Evolutionary conservation across 148 eudicot genomes (phyloP), one percentile per base, ranked within the genome.

Genomic region (Heliosperma pusillum): DNA sequence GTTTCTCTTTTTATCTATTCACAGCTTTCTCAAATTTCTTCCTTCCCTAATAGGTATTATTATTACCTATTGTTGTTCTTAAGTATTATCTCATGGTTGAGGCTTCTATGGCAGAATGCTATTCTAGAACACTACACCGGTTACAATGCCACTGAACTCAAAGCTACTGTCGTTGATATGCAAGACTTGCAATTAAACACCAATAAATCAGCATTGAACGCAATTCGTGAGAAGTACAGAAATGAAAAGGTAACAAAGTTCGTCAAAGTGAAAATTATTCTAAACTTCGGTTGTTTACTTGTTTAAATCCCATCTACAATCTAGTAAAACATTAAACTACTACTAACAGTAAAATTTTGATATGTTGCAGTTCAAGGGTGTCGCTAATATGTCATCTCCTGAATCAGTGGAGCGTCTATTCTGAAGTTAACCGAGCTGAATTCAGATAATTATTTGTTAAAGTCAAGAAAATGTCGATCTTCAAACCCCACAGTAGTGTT

Each of bases 91-190:
- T 60, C 6, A 61, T 30, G 0, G 21, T 29, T 69, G 52, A 24
- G 63, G 57, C 30, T 29, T 63, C 76, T 80, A 15, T 74, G 74
- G 78, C 89, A 93, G 98, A 89, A 93, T 83, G 87, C 85, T 9
- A 93, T 90, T 74, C 81, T 93, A 30, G 90, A 93, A 83, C 86
- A 89, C 81, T 91, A 91, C 69, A 91, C 97, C 25, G 72, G 83
- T 52, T 89, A 91, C 77, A 78, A 79, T 74, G 36, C 82, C 16
- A 68, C 76, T 58, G 92, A 89, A 21, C 83, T 93, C 71, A 85
- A 87, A 86, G 77, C 15, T 47, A 75, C 84, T 12, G 93, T 89
- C 40, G 55, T 88, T 66, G 85, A 85, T 62, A 75, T 93, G 84
- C 87, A 91, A 82, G 85, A 91, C 65, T 76, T 93, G 84, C 98